These are phyloP conservation scores for Celoporthe dispersa DNA, from an alignment of 2,329 filamentous ascomycete genomes.

Conservation along the genomic window DNA sequence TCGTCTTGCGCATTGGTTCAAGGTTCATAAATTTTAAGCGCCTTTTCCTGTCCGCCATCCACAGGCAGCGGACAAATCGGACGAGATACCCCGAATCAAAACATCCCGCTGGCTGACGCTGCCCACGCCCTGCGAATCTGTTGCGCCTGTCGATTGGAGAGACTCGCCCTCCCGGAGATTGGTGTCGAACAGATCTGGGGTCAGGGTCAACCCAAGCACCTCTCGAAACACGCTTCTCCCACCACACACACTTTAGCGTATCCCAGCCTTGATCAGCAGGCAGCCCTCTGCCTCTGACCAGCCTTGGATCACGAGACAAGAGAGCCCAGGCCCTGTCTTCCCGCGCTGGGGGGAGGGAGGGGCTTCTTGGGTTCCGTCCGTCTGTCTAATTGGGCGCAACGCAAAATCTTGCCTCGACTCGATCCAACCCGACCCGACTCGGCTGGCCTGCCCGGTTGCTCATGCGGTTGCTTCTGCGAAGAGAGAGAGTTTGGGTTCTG, in stretches of 20 bases:
- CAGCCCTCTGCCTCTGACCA: background rate
- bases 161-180: slow-evolving; percentile 9
- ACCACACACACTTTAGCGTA: background rate
- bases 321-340: background rate
- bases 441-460: slow-evolving; percentile 17
- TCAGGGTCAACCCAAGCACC: slow-evolving; percentile 29
- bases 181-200: slow-evolving; percentile 16
- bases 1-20: background rate
- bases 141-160: background rate
- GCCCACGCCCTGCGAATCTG: background rate
- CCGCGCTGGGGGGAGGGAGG: background rate
- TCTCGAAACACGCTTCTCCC: slow-evolving; percentile 28
- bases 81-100: slow-evolving; percentile 2
- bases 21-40: slow-evolving; percentile 6
- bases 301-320: background rate
- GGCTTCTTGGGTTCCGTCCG: background rate
- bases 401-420: background rate
- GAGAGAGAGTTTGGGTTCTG: slow-evolving; percentile 5
- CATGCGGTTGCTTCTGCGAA: background rate
- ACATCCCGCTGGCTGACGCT: background rate
- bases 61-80: slow-evolving; percentile 6
- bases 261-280: background rate
- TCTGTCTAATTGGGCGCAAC: background rate
- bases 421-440: slow-evolving; percentile 6
- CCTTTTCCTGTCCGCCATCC: background rate